Evolutionary conservation across 2,329 filamentous ascomycete species (phyloP), one percentile per base, ranked within the genome.

Genomic region (Daldinia eschscholtzii): DNA sequence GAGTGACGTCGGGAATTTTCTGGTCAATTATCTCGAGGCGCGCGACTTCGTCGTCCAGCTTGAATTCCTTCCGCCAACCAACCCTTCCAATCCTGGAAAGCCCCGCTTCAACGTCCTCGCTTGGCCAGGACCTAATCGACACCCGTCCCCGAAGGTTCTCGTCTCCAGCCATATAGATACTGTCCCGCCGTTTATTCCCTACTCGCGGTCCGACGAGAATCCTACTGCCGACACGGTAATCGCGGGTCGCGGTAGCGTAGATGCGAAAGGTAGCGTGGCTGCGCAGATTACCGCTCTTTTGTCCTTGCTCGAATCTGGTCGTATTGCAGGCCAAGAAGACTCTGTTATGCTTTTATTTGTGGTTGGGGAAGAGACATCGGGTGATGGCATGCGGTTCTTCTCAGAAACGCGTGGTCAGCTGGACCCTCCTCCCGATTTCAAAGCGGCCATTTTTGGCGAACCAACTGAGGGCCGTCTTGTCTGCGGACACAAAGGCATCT

Each of bases 391-490:
- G 95, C 78, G 77, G 33, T 68, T 77, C 53, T 88, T 89, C 67
- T 86, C 83, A 23, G 75, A 80, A 4, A 79, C 72, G 10, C 67
- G 71, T n/a, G 59, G 62, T 1, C 61, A 75, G 5, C 74, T 80
- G 48, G 75, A 79, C 33, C 77, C 80, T 18, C 80, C 76, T 15
- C 77, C 79, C 3, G 68, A 72, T 2, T 84, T 89, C 23, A 86
- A 91, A 37, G 89, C 93, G 3, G 90, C 93, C 74, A 92, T 96
- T 75, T 98, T 98, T 76, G 95, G 96, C 44, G 96, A 99, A 79
- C 95, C 95, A 0, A 99, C 96, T 0, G 93, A 97, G 76, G 88
- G 91, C 73, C 93, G 92, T 79, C 90, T 98, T 20, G 94, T 93
- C 0, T 91, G 92, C 62, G 96, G 95, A 2, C 95, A 98, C 85